Evolutionary conservation across 139 green algal genomes (phyloP), one percentile per base, ranked within the genome.

Genomic region (Chlorella sorokiniana): DNA sequence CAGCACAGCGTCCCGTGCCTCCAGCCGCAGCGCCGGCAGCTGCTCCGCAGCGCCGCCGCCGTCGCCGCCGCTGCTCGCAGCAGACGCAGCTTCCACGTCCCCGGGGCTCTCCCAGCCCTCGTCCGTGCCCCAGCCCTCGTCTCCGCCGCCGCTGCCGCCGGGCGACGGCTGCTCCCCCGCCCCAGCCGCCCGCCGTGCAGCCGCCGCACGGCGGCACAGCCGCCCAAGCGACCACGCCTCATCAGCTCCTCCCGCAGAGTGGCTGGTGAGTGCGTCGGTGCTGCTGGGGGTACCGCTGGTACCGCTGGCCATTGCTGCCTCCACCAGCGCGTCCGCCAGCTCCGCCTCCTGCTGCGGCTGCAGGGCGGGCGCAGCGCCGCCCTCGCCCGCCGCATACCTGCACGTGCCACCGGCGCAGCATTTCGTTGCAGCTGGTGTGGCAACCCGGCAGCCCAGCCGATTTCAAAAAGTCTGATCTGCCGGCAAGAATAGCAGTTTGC

Each of bases 281-380:
- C 52, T 42, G 54, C 54, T 41, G 37, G 22, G 1, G 37, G 23
- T 29, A 38, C 29, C 2, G 37, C 73, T 79, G 73, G n/a, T 22
- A n/a, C 73, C 25, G 4, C 54, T 33, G 20, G n/a, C 40, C 48
- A 82, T 35, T 25, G 90, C 31, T 27, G 85, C 85, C 0, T 83
- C 63, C 3, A 69, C 69, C 61, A 90, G 64, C 52, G 81, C 78
- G 29, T 63, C 51, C 18, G 16, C 38, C 25, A 90, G 62, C 48
- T 71, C 38, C 37, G 27, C 33, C 31, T 88, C 81, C 38, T 88
- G 68, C 16, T 44, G 62, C 1, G 85, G 68, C 22, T 76, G 67
- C 16, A 90, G 72, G 51, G 76, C 35, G 45, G 52, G 18, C 51
- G 69, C 16, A 65, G 45, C 0, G 75, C 65, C 42, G 33, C 77